A percentile compares a stretch with the other conserved stretches of the same genome.
Evolutionary conservation across 2,329 filamentous ascomycete species (phyloP).

Genomic region (Xylaria sp.): DNA sequence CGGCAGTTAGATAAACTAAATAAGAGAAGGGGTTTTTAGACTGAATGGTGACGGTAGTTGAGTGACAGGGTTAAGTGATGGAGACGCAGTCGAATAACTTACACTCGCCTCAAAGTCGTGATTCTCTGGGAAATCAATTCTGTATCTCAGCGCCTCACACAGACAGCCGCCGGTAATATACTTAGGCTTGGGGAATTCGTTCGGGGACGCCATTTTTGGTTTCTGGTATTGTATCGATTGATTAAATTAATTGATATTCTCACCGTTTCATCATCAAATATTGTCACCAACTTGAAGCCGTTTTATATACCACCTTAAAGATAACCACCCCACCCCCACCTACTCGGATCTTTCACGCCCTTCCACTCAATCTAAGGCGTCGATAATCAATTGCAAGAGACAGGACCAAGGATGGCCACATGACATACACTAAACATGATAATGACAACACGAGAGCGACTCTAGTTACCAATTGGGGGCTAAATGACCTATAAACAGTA

Average conservation of each 20-base stretch:
- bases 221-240: background rate
- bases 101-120: slow-evolving; percentile 56
- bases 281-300: background rate
- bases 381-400: background rate
- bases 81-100: slow-evolving; percentile 18
- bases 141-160: slow-evolving; percentile 62
- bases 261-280: background rate
- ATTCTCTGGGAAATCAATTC: slow-evolving; percentile 57
- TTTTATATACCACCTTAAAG: background rate
- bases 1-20: background rate
- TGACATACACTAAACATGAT: background rate
- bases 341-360: slow-evolving; percentile 14
- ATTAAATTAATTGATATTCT: background rate
- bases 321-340: background rate
- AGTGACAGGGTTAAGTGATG: background rate
- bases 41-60: background rate
- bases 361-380: slow-evolving; percentile 23
- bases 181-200: slow-evolving; percentile 35
- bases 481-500: too few relatives aligned
- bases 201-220: slow-evolving; percentile 21
- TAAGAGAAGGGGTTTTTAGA: too few relatives aligned
- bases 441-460: slow-evolving; percentile 13
- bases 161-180: slow-evolving; percentile 63
- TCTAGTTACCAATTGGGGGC: background rate
- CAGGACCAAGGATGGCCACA: background rate